Evolutionary conservation across 2,329 filamentous ascomycete species (phyloP), one percentile per base, ranked within the genome.

Genomic region (Fusarium chuoi): DNA sequence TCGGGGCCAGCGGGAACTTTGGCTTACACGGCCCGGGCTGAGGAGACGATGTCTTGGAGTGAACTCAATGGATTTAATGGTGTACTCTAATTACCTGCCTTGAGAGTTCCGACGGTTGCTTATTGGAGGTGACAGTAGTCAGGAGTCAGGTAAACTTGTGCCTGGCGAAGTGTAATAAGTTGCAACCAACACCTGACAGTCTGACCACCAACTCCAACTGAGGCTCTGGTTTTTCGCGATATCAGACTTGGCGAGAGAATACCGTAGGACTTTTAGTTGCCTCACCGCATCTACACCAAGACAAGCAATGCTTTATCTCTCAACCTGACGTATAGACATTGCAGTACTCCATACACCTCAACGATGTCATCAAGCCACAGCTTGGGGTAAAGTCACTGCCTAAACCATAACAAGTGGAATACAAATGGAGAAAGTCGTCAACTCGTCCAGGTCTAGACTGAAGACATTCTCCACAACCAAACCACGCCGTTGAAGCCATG

Each of bases 321-420:
- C 36, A 26, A 20, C 20, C 26, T 52, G 30, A 38, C 36, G 33
- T n/a, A 49, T 17, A 39, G 35, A 56, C 33, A 35, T 63, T 63
- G 6, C 14, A 44, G 30, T 18, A 30, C 30, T 30, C 30, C 11
- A 11, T 30, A 24, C 30, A 49, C 44, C 28, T 55, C 42, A 39
- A 24, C 38, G 17, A 63, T 69, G 65, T 51, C 65, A 68, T 51
- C 33, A 51, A 68, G 64, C 65, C 65, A 69, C 56, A 56, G 18
- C 17, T 63, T 69, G 65, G 65, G 65, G 56, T 63, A 63, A 51
- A 41, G 10, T 20, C 28, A 52, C 39, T 46, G 35, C 39, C 26
- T 45, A 68, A 68, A 69, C 42, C 62, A 62, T 68, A 56, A 69
- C 48, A 69, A 68, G 65, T 69, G 65, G 65, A 49, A 68, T 56